Base-by-base conservation (phyloP, 2,329 filamentous ascomycete genomes). In the Penicillium sp. region DNA sequence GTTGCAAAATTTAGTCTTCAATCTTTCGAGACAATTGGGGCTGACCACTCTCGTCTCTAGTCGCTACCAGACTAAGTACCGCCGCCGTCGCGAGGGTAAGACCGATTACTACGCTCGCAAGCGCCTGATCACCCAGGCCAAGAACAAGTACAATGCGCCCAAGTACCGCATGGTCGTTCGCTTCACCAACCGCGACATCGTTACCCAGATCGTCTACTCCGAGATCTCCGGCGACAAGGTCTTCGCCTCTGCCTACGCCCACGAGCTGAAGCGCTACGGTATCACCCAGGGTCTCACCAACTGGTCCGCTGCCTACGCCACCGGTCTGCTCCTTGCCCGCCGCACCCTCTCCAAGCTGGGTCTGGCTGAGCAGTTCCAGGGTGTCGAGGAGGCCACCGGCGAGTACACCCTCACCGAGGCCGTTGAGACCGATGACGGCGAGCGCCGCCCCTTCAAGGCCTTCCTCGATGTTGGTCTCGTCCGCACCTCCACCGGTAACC, bases 131-230 rank as follows among this genome's bases (percentile, higher is more conserved):
- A 93, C 92, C 86, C 95, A 99, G 88, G 95, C 95, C 85, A 99
- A 98, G 92, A 99, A 99, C 92, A 99, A 99, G 90, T 99, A 98
- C 90, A 96, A 96, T 85, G 90, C 95, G 68, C 95, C 95, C 83
- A 99, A 99, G 89, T 98, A 99, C 90, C 91, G 95, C 79, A 90
- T 99, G 78, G 95, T 99, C 71, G 92, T 99, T 80, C 95, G 95
- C 81, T 96, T 96, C 90, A 96, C 92, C 87, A 96, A 98, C 90
- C 92, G 92, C 83, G 94, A 99, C 87, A 96, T 98, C 86, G 90
- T 98, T 84, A 89, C 88, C 84, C 95, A 99, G 86, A 95, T 99
- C 80, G 88, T 99, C 80, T 90, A 87, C 79, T 96, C 95, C 63
- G 95, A 99, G 87, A 90, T 99, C 84, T 88, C 86, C 71, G 95